A percentile compares a stretch with the other conserved stretches of the same genome.
phyloP scores from a whole-genome alignment of 1,139 yeast species.

The Kurtzmaniella natalensis region DNA sequence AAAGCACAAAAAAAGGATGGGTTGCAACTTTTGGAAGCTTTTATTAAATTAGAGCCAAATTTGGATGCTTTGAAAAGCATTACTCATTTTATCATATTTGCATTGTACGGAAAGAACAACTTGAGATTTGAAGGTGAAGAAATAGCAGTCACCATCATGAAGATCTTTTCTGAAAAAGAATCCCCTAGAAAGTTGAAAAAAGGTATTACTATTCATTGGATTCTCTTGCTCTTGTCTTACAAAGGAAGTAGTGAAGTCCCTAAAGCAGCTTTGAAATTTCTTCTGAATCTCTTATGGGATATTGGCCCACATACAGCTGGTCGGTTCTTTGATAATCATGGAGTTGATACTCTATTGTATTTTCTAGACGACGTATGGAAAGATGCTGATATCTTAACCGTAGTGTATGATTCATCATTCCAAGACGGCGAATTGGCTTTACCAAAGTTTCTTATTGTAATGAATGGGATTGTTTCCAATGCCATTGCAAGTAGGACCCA shows the following conservation, averaged over 20 bases:
- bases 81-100: not conserved
- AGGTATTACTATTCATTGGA: constrained; percentile 63
- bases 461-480: constrained; percentile 2
- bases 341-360: constrained; percentile 49
- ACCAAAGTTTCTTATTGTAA: not conserved
- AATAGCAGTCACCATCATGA: constrained; percentile 1
- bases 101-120: constrained; percentile 1
- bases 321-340: constrained; percentile 50
- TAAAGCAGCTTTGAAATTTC: constrained; percentile 42
- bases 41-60: constrained; percentile 1
- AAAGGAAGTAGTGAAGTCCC: constrained; percentile 18
- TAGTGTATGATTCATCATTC: constrained; percentile 38
- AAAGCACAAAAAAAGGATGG: constrained; percentile 1
- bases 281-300: constrained; percentile 45
- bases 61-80: not conserved
- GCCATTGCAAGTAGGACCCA: constrained; percentile 1
- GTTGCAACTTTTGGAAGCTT: not conserved
- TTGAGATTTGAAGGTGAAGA: not conserved
- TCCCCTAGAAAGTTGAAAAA: constrained; percentile 46
- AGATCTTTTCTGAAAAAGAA: constrained; percentile 25
- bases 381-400: constrained; percentile 29
- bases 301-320: constrained; percentile 45
- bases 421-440: constrained; percentile 15
- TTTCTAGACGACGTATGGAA: constrained; percentile 45
- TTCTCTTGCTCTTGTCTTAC: constrained; percentile 48